Conservation (phyloP, 148 eudicot species). For the Chenopodium berlandieri region DNA sequence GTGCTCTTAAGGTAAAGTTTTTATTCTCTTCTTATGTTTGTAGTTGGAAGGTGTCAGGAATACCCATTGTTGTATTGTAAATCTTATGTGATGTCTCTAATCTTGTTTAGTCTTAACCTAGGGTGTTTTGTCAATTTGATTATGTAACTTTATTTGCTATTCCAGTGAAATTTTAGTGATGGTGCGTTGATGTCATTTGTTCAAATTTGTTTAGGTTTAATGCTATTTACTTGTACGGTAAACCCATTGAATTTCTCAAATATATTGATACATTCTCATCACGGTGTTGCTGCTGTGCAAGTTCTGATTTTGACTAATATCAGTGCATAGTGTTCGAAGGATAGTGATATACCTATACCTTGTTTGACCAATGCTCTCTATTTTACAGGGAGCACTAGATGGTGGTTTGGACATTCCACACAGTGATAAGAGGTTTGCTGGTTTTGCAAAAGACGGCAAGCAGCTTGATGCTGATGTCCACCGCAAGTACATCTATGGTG, state of each 20-base stretch:
- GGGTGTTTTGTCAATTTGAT: too few species aligned
- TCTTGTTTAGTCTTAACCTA: too few species aligned
- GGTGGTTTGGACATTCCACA: slow-evolving; percentile 86
- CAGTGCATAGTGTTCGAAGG: too few species aligned
- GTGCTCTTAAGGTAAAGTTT: slow-evolving; percentile 71
- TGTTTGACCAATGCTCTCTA: background rate
- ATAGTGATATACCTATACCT: too few species aligned
- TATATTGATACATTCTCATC: too few species aligned
- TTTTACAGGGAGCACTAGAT: slow-evolving; percentile 69
- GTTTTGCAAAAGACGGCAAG: slow-evolving; percentile 62
- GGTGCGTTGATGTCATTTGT: background rate
- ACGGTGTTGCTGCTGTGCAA: too few species aligned
- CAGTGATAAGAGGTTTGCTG: slow-evolving; percentile 85
- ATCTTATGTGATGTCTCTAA: too few species aligned
- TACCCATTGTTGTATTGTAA: background rate
- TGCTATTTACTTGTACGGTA: too few species aligned
- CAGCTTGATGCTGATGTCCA: slow-evolving; percentile 73
- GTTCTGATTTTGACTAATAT: too few species aligned
- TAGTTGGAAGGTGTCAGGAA: background rate
- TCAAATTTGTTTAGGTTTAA: too few species aligned
- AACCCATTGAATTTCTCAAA: too few species aligned
- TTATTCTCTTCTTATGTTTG: background rate
- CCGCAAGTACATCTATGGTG: slow-evolving; percentile 77
- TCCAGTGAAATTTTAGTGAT: background rate
- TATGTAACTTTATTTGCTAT: too few species aligned